Base-by-base conservation (phyloP, 345 rosid genomes). In the Dipteronia sinensis region DNA sequence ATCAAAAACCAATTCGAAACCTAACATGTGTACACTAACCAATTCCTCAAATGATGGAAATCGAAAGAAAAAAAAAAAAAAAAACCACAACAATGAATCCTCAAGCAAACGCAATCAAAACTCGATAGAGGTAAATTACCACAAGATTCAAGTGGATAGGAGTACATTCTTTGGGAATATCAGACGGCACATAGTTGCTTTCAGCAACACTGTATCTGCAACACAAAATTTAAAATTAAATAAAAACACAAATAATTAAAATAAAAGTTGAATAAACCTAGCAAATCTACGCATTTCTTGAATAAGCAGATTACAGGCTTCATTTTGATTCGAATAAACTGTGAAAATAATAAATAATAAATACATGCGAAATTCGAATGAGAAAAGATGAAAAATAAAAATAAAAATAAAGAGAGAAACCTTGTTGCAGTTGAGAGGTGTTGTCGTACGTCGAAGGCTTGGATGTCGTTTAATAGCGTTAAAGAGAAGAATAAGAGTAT, bases 111-210 rank as follows among this genome's bases (percentile, higher is more conserved):
- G 13, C 34, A 7, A 20, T 7, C 12, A 23, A 38, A 31, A 38
- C 66, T 44, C 17, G 6, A 29, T 2, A 38, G 66, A 64, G 67
- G 1, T 46, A 65, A 62, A 77, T 86, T 90, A 96, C 99, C 97
- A 96, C 97, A n/a, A 96, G 94, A 80, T 92, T 96, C 69, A 96
- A 77, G 86, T 94, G 98, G n/a, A 94, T 85, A 61, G 97, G 97
- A 76, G 79, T 81, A 82, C 99, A 96, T 31, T 87, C 92, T 75
- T 81, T 73, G 1, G 94, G 93, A 53, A 89, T 73, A 44, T 77
- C 70, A 25, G 94, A 84, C 6, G 86, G 86, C 20, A 74, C 77
- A 34, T 82, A 88, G 55, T 82, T 77, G 46, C 75, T 77, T 31
- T 75, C 86, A 6, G 81, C 91, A 47, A 56, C 91, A 69, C 82